Base-by-base conservation (phyloP, 2,329 filamentous ascomycete genomes). In the Apiospora hydei region DNA sequence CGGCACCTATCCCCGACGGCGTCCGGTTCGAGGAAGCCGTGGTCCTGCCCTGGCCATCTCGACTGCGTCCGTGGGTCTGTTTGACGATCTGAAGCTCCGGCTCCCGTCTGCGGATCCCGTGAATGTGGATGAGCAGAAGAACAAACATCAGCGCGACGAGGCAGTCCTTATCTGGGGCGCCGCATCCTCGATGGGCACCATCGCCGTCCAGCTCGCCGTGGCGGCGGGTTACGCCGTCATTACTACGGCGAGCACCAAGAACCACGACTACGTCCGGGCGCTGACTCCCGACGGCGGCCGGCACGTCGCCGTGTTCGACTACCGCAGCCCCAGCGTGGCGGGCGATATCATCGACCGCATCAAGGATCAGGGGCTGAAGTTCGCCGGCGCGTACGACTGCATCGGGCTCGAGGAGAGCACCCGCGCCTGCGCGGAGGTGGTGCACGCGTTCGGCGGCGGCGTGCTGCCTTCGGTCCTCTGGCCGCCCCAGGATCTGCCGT, bases 81-180 rank as follows among this genome's bases (percentile, higher is more conserved):
- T 76, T 69, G 74, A 76, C 21, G 73, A 74, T 43, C 73, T 76
- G 10, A 73, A 74, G 73, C 71, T 82, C 1, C 69, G 75, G 38
- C 72, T 76, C n/a, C 80, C 80, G 26, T 67, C 70, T 8, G 41
- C 34, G 26, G 66, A 67, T 43, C 26, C 18, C 21, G 72, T 26
- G n/a, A n/a, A n/a, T n/a, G n/a, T n/a, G 34, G 34, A 34, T 34
- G 34, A 7, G 10, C n/a, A 41, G 16, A 34, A 34, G 1, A 5
- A 74, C 18, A 73, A 80, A 57, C 30, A 4, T 30, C 57, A n/a
- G n/a, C n/a, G 57, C 18, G 18, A 64, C 34, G 43, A 68, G 13
- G 66, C 4, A 3, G 75, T 89, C 10, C 77, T 89, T 7, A 30
- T 88, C 82, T 72, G 76, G 82, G 86, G 85, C 26, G 88, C 86